Evolutionary conservation across 108 stramenopile species (phyloP), one percentile per base, ranked within the genome.

Genomic region (Asterionellopsis glacialis): DNA sequence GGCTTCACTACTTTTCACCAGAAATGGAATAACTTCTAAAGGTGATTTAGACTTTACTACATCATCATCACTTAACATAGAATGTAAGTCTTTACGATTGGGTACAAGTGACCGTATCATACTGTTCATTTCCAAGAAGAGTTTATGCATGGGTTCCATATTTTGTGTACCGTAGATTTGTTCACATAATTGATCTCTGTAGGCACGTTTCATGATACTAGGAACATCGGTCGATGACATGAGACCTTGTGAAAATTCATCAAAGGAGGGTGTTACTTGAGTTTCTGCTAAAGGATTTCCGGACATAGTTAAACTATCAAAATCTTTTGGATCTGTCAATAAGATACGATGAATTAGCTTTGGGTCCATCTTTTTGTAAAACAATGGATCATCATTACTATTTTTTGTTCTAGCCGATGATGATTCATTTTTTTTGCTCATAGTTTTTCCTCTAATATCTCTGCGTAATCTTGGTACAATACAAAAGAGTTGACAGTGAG

Each of bases 41-140:
- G 38, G 16, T 22, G 22, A 50, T 11, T 13, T 41, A 19, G 57
- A 14, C 21, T 40, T 13, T n/a, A 39, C 11, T 27, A 65, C 42
- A 43, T 73, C 60, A 57, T 86, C 74, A 40, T 74, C 52, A 0
- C 82, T 47, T 27, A 72, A 51, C 15, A 52, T 51, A 33, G 33
- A 33, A 53, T 86, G 84, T n/a, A 86, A 61, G 47, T 86, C 84
- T 11, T 56, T 58, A 1, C 84, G 78, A 62, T 73, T 73, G n/a
- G 84, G 84, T 22, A 86, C 45, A 18, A 86, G 53, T 16, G 70
- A 39, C 13, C 79, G 66, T 52, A 82, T 64, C 47, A 59, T 56
- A 6, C 38, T 45, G 54, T 83, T 69, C 0, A 86, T 48, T 43
- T 77, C 78, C 9, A 57, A 26, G 28, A 86, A 41, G 23, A 85